Percentiles rank a stretch among this genome's conserved stretches.
phyloP scores from a whole-genome alignment of 116 monocot species.

The Trichopus zeylanicus region DNA sequence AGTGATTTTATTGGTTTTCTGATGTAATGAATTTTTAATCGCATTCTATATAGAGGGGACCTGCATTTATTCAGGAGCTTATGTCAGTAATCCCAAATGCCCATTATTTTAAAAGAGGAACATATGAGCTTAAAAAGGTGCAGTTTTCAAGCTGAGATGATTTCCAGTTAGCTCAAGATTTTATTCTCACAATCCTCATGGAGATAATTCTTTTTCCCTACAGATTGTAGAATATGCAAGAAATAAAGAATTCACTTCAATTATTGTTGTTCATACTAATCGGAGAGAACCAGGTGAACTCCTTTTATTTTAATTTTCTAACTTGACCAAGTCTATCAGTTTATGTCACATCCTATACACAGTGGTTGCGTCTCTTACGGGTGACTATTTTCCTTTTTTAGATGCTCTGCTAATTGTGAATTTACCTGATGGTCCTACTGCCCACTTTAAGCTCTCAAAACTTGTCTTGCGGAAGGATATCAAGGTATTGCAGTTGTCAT shows the following conservation, averaged over 20 bases:
- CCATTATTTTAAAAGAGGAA: conserved; percentile 82
- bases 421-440: conserved; percentile 89
- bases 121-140: conserved; percentile 91
- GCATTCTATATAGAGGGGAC: conserved; percentile 54
- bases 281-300: conserved; percentile 75
- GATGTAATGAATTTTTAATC: neutral
- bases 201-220: conserved; percentile 5
- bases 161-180: neutral
- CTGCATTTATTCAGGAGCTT: conserved; percentile 65
- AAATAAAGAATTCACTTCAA: conserved; percentile 74
- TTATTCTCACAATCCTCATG: neutral
- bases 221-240: conserved; percentile 87
- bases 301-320: neutral
- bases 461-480: conserved; percentile 81
- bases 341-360: too few relatives aligned
- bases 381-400: conserved; percentile 18
- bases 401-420: conserved; percentile 72
- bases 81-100: conserved; percentile 71
- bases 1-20: neutral
- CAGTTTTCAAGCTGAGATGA: neutral
- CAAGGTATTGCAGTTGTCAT: conserved; percentile 42
- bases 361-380: neutral
- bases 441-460: conserved; percentile 86
- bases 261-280: conserved; percentile 78
- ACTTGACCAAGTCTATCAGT: too few relatives aligned